Percentiles rank a stretch among this genome's conserved stretches.
Evolutionary conservation across 1,284 basidiomycete genomes (phyloP).

Genomic region (Xerocomus nothofagi): DNA sequence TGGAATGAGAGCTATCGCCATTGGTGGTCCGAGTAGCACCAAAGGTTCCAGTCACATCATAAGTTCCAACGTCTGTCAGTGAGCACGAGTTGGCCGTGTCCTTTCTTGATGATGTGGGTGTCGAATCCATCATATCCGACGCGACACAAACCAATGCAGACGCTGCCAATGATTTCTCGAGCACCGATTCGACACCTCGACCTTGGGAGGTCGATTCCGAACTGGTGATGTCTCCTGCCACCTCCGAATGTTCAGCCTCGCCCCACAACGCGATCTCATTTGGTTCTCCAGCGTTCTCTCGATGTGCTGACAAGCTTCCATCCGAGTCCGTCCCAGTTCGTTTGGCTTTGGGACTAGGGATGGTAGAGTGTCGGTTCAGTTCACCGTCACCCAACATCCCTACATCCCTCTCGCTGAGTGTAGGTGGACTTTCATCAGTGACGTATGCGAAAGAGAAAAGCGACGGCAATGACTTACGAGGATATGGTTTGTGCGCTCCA

Average conservation of each 20-base stretch:
- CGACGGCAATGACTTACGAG: neutral
- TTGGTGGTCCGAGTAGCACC: neutral
- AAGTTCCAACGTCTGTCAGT: neutral
- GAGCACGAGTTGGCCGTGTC: neutral
- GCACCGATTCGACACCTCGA: neutral
- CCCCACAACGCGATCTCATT: neutral
- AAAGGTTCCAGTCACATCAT: neutral
- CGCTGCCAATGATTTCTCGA: neutral
- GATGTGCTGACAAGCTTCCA: neutral
- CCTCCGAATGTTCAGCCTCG: neutral
- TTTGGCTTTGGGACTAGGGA: neutral
- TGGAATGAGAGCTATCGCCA: neutral
- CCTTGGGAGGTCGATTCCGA: neutral
- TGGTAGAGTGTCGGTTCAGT: too few relatives aligned
- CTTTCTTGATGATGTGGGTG: neutral
- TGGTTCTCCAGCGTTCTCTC: neutral
- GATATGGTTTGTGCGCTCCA: neutral
- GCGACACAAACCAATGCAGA: neutral
- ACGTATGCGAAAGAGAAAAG: neutral
- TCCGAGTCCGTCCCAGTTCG: too few relatives aligned
- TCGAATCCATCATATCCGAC: neutral
- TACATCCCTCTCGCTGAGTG: neutral
- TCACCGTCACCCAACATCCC: neutral
- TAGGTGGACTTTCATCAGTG: neutral
- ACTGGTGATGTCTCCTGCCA: neutral